Conservation (phyloP, 23 red algal species). For the Agarophyton chilense region DNA sequence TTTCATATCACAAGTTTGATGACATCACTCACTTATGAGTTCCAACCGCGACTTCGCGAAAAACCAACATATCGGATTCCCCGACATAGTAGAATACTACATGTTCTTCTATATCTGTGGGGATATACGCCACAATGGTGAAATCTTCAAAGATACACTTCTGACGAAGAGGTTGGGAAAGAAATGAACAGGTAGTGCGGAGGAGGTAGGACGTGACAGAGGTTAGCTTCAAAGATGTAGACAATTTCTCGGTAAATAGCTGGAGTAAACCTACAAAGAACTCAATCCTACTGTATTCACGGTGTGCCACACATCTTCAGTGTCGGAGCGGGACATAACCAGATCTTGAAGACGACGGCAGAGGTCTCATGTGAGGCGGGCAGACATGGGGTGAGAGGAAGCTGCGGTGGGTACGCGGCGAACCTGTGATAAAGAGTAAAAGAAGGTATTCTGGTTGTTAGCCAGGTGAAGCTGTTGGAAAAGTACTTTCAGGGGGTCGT, state of each 20-base stretch:
- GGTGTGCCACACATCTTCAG: neutral
- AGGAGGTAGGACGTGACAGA: slow-evolving; percentile 15
- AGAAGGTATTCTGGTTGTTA: neutral
- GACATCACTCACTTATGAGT: too few species aligned
- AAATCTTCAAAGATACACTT: neutral
- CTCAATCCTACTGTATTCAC: neutral
- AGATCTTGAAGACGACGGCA: neutral
- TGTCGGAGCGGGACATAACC: neutral
- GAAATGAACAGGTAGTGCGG: neutral
- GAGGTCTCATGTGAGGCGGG: neutral
- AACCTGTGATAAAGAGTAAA: neutral
- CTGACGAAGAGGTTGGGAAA: neutral
- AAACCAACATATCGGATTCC: too few species aligned
- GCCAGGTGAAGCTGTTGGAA: neutral
- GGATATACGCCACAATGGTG: neutral
- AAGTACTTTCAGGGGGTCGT: neutral
- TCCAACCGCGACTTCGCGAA: too few species aligned
- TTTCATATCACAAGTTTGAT: too few species aligned
- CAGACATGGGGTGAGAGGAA: neutral
- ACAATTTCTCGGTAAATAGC: slow-evolving; percentile 16
- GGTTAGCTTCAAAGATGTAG: slow-evolving; percentile 17
- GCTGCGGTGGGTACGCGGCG: neutral
- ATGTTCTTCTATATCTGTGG: neutral
- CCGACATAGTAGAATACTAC: too few species aligned
- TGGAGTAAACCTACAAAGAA: neutral